Evolutionary conservation across 352 stramenopile species (phyloP).

Genomic region (Globisporangium barbulae): DNA sequence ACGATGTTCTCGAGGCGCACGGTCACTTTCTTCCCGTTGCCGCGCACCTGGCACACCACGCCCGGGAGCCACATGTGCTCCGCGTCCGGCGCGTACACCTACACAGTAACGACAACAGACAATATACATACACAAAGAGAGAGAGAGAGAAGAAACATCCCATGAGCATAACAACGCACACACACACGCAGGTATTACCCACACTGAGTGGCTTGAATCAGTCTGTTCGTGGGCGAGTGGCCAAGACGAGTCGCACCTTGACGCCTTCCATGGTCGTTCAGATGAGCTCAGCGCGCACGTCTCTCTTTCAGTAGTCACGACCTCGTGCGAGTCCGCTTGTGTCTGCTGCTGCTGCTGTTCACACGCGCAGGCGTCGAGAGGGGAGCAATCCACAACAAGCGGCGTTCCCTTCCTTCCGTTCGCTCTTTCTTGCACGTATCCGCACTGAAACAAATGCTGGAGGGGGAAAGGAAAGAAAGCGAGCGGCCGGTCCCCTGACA

Average conservation of each 20-base stretch:
- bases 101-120: slow-evolving; percentile 1
- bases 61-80: slow-evolving; percentile 81
- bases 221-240: not conserved
- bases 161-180: not conserved
- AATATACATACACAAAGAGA: not conserved
- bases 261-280: slow-evolving; percentile 46
- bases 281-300: not conserved
- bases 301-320: no score
- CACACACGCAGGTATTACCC: not conserved
- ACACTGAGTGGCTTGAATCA: not conserved
- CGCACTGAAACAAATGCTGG: slow-evolving; percentile 2
- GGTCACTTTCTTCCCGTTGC: slow-evolving; percentile 40
- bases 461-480: slow-evolving; percentile 3
- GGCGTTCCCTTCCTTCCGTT: not conserved
- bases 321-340: not conserved
- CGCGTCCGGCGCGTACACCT: slow-evolving; percentile 75
- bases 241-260: slow-evolving; percentile 31
- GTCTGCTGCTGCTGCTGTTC: not conserved
- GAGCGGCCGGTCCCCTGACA: not conserved
- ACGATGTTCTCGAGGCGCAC: slow-evolving; percentile 70
- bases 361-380: not conserved
- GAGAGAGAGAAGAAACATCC: not conserved
- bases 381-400: not conserved
- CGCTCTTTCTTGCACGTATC: slow-evolving; percentile 4
- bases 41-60: slow-evolving; percentile 52